Base-by-base conservation (phyloP, 2,329 filamentous ascomycete genomes). In the Fonsecaea monophora region DNA sequence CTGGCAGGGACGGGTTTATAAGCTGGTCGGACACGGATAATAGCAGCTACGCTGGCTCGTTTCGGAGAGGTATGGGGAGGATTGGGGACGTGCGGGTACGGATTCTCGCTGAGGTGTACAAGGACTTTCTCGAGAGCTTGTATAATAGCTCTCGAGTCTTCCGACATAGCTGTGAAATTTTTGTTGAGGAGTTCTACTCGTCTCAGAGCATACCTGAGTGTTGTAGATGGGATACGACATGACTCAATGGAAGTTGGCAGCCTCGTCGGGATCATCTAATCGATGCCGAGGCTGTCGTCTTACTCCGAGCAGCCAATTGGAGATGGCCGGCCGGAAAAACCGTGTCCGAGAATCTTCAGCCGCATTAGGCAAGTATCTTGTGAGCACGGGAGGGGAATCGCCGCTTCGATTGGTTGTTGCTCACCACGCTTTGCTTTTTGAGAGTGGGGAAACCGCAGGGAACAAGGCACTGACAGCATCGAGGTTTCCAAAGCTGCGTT, bases 11-110 rank as follows among this genome's bases (percentile, higher is more conserved):
- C 85, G 72, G 88, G 82, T 30, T 82, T 73, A 73, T 85, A 86
- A 15, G 82, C 80, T 15, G 87, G 87, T 60, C 87, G 84, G 32
- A 90, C 81, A 68, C 88, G 86, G 56, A 91, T 78, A 56, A 90
- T 85, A 56, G 90, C 77, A 25, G 88, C 87, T 48, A 90, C 88
- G 2, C 87, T 88, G n/a, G 88, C 88, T 68, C 88, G 83, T 74
- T 86, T 86, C 67, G 82, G 83, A 71, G 83, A 81, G 38, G 76
- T 75, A 21, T 83, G 32, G 13, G 53, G 80, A 5, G 81, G 80
- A 67, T 81, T 82, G 32, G 79, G 76, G 3, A 82, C 77, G 67
- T 79, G 74, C n/a, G 80, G 79, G 68, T 78, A 82, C 18, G 78
- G 78, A 38, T 76, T 70, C 37, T 75, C 48, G 59, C 54, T 59